Evolutionary conservation across 2,329 filamentous ascomycete species (phyloP).

Genomic region (Sordariomycetes sp.): DNA sequence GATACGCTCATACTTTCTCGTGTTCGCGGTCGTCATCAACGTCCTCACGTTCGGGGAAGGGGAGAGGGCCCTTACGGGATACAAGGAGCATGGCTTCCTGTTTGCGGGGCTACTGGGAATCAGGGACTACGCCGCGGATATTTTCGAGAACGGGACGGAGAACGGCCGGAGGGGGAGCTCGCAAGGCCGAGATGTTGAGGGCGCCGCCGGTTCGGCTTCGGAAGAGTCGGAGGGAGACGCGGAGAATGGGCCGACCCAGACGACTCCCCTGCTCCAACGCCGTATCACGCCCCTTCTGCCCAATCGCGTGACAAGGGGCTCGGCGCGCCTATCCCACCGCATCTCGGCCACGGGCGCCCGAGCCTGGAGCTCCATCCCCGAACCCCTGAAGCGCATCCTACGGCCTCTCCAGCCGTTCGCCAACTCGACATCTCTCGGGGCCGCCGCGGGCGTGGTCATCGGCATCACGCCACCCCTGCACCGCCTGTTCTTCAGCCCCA

Average conservation of each 20-base stretch:
- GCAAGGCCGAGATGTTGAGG: background rate
- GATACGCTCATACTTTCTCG: conserved; percentile 55
- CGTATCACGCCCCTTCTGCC: background rate
- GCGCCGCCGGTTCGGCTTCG: background rate
- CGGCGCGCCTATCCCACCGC: background rate
- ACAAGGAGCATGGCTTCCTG: conserved; percentile 7
- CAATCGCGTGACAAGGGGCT: background rate
- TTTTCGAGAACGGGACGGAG: background rate
- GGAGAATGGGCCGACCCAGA: background rate
- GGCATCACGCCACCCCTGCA: conserved; percentile 51
- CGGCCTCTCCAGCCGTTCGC: conserved; percentile 35
- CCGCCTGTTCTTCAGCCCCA: conserved; percentile 47
- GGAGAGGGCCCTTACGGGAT: conserved; percentile 19
- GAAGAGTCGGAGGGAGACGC: background rate
- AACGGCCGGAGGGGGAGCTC: background rate
- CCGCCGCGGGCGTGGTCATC: conserved; percentile 44
- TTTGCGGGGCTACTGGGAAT: background rate
- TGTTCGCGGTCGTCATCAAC: conserved; percentile 54
- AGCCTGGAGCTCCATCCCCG: background rate
- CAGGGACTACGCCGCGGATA: background rate
- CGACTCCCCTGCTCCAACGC: background rate
- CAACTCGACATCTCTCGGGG: conserved; percentile 52
- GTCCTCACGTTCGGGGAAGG: conserved; percentile 55
- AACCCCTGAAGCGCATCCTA: conserved; percentile 16
- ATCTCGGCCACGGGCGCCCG: background rate